Conservation (phyloP, 495 filamentous ascomycete genomes). For the Hyaloscypha hepaticicola region DNA sequence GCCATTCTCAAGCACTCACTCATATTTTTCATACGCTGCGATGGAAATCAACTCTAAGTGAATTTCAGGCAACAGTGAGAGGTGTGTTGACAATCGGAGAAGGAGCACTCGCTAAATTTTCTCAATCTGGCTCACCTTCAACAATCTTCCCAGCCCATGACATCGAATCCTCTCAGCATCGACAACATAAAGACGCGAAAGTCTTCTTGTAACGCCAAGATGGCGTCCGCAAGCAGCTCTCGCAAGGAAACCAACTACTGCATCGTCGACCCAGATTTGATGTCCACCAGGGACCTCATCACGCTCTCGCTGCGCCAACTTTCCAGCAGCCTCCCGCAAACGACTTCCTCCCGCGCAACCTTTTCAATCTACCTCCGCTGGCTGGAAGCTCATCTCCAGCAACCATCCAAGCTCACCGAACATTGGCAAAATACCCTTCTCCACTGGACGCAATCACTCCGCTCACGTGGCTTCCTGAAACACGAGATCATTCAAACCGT, state of each 20-base stretch:
- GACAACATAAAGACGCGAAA: not conserved
- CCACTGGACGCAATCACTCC: constrained; percentile 15
- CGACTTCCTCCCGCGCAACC: constrained; percentile 1
- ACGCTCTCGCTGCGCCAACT: constrained; percentile 9
- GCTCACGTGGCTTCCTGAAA: not conserved
- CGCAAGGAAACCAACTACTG: not conserved
- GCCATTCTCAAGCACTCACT: not conserved
- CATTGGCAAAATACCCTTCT: constrained; percentile 11
- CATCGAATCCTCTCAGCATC: not conserved
- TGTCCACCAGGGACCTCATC: constrained; percentile 3
- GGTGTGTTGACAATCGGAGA: not conserved
- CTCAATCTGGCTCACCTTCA: not conserved
- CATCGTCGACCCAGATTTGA: not conserved
- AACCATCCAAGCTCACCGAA: constrained; percentile 1
- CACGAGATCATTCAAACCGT: not conserved
- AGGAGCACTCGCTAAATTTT: not conserved
- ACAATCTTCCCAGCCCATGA: not conserved
- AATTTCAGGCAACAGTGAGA: too few relatives aligned
- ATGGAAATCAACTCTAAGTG: too few relatives aligned
- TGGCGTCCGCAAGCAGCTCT: not conserved
- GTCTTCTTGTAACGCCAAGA: not conserved
- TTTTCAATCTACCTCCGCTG: constrained; percentile 21
- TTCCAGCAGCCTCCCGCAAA: not conserved
- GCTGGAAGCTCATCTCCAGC: constrained; percentile 23
- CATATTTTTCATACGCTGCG: too few relatives aligned